phyloP scores from a whole-genome alignment of 768 basidiomycete genomes.

The Auricularia cornea region DNA sequence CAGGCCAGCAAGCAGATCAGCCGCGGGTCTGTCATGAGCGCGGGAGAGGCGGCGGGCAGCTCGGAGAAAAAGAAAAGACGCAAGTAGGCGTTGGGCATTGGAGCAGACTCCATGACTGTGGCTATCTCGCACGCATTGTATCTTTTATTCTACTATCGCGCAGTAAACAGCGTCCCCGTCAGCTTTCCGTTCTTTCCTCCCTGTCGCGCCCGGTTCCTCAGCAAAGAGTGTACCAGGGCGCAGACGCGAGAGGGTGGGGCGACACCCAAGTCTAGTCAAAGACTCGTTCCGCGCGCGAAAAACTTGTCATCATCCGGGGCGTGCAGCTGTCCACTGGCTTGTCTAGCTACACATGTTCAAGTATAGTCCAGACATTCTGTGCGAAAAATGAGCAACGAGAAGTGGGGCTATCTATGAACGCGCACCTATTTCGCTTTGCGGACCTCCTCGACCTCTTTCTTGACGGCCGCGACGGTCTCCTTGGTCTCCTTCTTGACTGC shows the following conservation, averaged over 20 bases:
- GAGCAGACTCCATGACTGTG: no score
- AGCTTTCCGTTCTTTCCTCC: conserved; percentile 1
- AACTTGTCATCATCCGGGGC: not conserved
- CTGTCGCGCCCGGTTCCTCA: not conserved
- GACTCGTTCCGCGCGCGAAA: not conserved
- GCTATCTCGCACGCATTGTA: not conserved
- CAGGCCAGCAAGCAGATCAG: not conserved
- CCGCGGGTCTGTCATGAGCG: not conserved
- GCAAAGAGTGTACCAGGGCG: not conserved
- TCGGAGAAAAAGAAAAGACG: not conserved
- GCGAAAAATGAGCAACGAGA: no score
- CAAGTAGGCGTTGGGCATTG: not conserved
- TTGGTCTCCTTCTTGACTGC: conserved; percentile 12
- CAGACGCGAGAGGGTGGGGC: not conserved
- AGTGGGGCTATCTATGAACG: not conserved
- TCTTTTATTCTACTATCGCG: not conserved
- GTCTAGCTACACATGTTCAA: not conserved
- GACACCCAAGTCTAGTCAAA: not conserved
- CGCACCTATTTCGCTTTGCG: conserved; percentile 6
- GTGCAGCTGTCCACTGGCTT: not conserved
- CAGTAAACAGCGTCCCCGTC: not conserved
- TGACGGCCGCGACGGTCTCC: conserved; percentile 11
- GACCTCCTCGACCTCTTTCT: conserved; percentile 18
- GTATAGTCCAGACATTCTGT: not conserved
- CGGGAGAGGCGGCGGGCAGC: not conserved